Evolutionary conservation across 2,329 filamentous ascomycete species (phyloP).

Genomic region (Calonectria pteridis): DNA sequence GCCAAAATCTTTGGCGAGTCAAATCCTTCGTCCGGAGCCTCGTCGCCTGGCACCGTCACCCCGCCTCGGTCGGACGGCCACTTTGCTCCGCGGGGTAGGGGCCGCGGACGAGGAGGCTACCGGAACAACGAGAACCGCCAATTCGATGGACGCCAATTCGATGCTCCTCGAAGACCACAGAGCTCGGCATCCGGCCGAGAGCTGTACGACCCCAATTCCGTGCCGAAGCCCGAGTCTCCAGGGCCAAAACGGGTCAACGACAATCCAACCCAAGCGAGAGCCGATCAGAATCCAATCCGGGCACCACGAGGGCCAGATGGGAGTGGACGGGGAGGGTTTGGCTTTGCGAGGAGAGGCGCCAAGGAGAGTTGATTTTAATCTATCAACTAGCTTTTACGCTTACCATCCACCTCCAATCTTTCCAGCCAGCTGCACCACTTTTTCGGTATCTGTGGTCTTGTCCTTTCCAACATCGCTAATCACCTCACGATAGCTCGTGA

Average conservation of each 20-base stretch:
- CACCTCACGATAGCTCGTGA: slow-evolving; percentile 91
- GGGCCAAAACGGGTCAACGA: slow-evolving; percentile 58
- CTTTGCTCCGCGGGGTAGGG: slow-evolving; percentile 56
- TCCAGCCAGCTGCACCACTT: slow-evolving; percentile 88
- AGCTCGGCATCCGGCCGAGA: slow-evolving; percentile 62
- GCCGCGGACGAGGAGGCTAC: slow-evolving; percentile 58
- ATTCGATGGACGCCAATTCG: slow-evolving; percentile 48
- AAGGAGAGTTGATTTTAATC: slow-evolving; percentile 50
- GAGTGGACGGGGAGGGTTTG: slow-evolving; percentile 82
- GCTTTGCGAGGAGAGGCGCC: slow-evolving; percentile 75
- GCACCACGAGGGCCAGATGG: slow-evolving; percentile 83
- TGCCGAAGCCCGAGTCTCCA: slow-evolving; percentile 70
- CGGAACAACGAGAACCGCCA: slow-evolving; percentile 48
- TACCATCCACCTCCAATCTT: slow-evolving; percentile 97
- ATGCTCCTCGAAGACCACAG: slow-evolving; percentile 39
- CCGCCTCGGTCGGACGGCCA: slow-evolving; percentile 62
- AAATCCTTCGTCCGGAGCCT: slow-evolving; percentile 66
- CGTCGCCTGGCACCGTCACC: slow-evolving; percentile 71
- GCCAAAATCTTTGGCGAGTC: slow-evolving; percentile 86
- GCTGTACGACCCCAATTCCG: slow-evolving; percentile 83
- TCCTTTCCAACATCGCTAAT: slow-evolving; percentile 94
- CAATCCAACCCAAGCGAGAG: slow-evolving; percentile 51
- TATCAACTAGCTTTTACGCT: slow-evolving; percentile 42
- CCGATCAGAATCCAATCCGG: slow-evolving; percentile 75
- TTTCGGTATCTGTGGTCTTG: slow-evolving; percentile 76